A percentile compares a stretch with the other conserved stretches of the same genome.
phyloP scores from a whole-genome alignment of 2,329 filamentous ascomycete species.

The Dothideomycetes sp. region DNA sequence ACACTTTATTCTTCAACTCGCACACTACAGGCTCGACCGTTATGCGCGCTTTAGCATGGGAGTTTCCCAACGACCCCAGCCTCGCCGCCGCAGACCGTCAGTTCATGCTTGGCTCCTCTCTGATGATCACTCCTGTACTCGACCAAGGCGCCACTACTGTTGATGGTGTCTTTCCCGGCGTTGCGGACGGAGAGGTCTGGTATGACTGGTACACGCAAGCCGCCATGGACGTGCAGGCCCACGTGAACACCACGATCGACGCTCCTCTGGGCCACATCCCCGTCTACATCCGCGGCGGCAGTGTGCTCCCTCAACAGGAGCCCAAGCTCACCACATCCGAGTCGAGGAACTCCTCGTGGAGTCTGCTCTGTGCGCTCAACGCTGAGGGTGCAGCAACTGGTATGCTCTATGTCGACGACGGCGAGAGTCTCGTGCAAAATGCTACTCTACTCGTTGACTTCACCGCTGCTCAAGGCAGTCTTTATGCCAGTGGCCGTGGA shows the following conservation, averaged over 20 bases:
- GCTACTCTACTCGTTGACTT: conserved; percentile 46
- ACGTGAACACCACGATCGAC: conserved; percentile 48
- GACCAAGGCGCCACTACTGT: conserved; percentile 51
- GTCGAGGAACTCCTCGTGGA: conserved; percentile 54
- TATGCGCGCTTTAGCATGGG: conserved; percentile 63
- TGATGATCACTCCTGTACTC: conserved; percentile 59
- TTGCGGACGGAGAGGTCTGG: conserved; percentile 50
- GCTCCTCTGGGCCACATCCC: conserved; percentile 60
- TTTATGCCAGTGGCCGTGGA: conserved; percentile 41
- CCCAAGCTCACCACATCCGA: conserved; percentile 56
- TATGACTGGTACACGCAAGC: conserved; percentile 72
- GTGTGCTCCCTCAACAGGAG: conserved; percentile 56
- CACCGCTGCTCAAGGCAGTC: conserved; percentile 30
- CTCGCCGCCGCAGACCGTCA: conserved; percentile 57
- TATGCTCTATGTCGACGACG: conserved; percentile 62
- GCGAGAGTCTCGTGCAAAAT: conserved; percentile 51
- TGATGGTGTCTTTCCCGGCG: conserved; percentile 58
- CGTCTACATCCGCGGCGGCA: conserved; percentile 58
- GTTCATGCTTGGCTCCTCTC: conserved; percentile 56
- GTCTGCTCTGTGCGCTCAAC: conserved; percentile 52
- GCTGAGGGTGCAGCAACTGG: conserved; percentile 46
- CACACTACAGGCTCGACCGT: conserved; percentile 57
- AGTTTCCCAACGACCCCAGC: conserved; percentile 60
- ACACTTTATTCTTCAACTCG: conserved; percentile 59
- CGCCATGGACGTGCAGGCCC: conserved; percentile 38